Evolutionary conservation across 2,329 filamentous ascomycete genomes (phyloP).

Genomic region (Pestalotiopsis sp.): DNA sequence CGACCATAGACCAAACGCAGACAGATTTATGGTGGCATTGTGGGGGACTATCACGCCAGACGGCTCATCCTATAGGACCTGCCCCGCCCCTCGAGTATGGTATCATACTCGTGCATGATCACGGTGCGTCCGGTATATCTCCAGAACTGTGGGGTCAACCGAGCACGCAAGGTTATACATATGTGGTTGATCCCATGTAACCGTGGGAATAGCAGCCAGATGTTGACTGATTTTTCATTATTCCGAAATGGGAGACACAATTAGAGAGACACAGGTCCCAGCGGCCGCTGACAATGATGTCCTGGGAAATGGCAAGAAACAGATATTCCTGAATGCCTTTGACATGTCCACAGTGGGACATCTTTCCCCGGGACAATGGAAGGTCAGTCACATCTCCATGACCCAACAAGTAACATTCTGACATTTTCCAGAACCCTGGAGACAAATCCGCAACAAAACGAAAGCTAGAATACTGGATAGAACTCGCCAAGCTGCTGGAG

Average conservation of each 20-base stretch:
- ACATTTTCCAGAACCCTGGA: conserved; percentile 49
- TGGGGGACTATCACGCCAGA: conserved; percentile 10
- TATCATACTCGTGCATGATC: background rate
- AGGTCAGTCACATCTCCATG: conserved; percentile 39
- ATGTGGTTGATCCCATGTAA: background rate
- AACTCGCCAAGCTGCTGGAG: conserved; percentile 63
- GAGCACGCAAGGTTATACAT: background rate
- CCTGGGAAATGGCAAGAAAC: conserved; percentile 40
- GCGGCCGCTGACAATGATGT: background rate
- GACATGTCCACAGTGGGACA: conserved; percentile 67
- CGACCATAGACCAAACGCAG: background rate
- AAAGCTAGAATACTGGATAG: conserved; percentile 61
- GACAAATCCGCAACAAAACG: conserved; percentile 63
- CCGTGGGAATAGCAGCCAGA: background rate
- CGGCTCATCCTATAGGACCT: background rate
- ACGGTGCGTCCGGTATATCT: conserved; percentile 1
- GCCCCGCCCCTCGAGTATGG: background rate
- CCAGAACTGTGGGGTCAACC: background rate
- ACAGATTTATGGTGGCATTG: background rate
- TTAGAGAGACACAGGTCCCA: background rate
- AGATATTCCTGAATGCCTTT: conserved; percentile 64
- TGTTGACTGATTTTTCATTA: background rate
- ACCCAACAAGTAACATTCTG: background rate
- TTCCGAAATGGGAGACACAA: background rate
- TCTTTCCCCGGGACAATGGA: conserved; percentile 67